A percentile compares a stretch with the other conserved stretches of the same genome.
Evolutionary conservation across 2,329 filamentous ascomycete genomes (phyloP).

Genomic region (Neonectria coccinea): DNA sequence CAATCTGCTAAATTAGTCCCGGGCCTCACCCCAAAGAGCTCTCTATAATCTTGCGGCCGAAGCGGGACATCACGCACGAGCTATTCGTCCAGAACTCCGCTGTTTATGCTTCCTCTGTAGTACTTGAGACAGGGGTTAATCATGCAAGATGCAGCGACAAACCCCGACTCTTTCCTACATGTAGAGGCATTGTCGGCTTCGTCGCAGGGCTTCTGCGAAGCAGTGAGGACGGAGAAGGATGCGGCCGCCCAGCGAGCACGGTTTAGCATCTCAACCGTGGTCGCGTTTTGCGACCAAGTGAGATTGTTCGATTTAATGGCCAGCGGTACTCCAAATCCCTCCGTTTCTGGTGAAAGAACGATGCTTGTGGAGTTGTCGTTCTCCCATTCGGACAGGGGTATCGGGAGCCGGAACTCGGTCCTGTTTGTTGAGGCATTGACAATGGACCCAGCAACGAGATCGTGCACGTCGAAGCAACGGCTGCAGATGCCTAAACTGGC

Average conservation of each 20-base stretch:
- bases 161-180: background rate
- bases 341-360: background rate
- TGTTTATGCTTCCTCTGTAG: constrained; percentile 3
- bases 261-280: constrained; percentile 2
- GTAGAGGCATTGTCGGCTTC: background rate
- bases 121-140: constrained; percentile 5
- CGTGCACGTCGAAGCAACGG: constrained; percentile 1
- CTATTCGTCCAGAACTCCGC: constrained; percentile 3
- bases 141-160: constrained; percentile 6
- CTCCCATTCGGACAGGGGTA: background rate
- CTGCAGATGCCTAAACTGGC: constrained; percentile 19
- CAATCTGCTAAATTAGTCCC: background rate
- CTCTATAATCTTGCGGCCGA: background rate
- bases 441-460: constrained; percentile 4
- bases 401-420: background rate
- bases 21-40: background rate
- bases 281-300: constrained; percentile 16
- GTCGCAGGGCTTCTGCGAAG: background rate
- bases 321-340: background rate
- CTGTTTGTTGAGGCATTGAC: background rate
- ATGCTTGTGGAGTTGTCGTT: background rate
- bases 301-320: constrained; percentile 4
- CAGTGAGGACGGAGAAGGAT: background rate
- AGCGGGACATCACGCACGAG: background rate
- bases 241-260: constrained; percentile 1